Percentiles rank a stretch among this genome's conserved stretches.
phyloP scores from a whole-genome alignment of 306 rosid genomes.

The Pterocarpus macrocarpus region DNA sequence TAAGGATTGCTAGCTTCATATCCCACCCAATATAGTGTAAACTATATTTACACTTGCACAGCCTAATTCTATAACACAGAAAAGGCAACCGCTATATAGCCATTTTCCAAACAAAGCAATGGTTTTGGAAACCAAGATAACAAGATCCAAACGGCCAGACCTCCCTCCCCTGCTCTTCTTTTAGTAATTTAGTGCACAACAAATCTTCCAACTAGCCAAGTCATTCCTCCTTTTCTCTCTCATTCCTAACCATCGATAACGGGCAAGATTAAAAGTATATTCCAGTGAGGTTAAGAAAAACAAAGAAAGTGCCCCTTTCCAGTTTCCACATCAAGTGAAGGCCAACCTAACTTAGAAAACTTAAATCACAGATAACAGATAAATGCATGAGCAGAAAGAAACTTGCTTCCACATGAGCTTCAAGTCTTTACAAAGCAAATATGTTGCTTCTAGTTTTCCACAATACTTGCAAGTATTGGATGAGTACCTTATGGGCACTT shows the following conservation, averaged over 20 bases:
- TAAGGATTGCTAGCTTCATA: too few species aligned
- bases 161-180: background rate
- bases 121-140: background rate
- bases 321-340: background rate
- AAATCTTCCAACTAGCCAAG: background rate
- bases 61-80: too few species aligned
- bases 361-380: constrained; percentile 13
- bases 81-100: too few species aligned
- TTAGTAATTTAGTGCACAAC: background rate
- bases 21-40: too few species aligned
- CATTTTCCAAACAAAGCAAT: background rate
- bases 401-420: constrained; percentile 15
- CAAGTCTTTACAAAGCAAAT: constrained; percentile 33
- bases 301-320: constrained; percentile 8
- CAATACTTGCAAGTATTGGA: constrained; percentile 17
- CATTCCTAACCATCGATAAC: too few species aligned
- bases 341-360: constrained; percentile 22
- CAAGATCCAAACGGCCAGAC: background rate
- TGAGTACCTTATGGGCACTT: constrained; percentile 16
- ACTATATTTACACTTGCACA: too few species aligned
- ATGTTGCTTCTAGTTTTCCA: constrained; percentile 42
- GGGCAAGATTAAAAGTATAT: background rate
- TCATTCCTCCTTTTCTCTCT: background rate
- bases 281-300: background rate
- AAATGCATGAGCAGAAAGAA: constrained; percentile 16